Evolutionary conservation across 2,329 filamentous ascomycete genomes (phyloP).

Genomic region (Xylariaceae sp.): DNA sequence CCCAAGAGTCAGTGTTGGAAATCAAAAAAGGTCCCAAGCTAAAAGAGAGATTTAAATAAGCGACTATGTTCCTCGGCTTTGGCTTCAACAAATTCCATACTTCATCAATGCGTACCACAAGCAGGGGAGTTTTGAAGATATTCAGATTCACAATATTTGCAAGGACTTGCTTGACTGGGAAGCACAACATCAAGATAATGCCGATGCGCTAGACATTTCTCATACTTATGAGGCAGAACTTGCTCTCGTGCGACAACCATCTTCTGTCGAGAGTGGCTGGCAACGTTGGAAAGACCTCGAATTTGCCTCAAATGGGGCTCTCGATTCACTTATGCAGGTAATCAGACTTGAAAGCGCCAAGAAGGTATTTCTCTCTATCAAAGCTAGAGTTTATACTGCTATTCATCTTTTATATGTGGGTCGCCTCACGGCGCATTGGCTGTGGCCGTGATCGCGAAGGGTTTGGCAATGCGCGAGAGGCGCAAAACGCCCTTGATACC

Average conservation of each 20-base stretch:
- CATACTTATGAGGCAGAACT: neutral
- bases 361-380: conserved; percentile 60
- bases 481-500: conserved; percentile 65
- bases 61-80: conserved; percentile 35
- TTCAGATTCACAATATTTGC: conserved; percentile 20
- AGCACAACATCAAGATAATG: conserved; percentile 18
- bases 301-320: conserved; percentile 37
- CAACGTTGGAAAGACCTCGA: conserved; percentile 11
- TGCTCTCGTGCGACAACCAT: neutral
- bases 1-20: conserved; percentile 33
- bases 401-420: conserved; percentile 54
- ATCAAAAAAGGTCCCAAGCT: conserved; percentile 34
- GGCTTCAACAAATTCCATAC: conserved; percentile 36
- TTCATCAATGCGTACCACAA: conserved; percentile 34
- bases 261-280: conserved; percentile 11
- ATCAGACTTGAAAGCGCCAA: conserved; percentile 68
- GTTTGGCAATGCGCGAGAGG: conserved; percentile 73
- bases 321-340: conserved; percentile 65
- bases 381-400: conserved; percentile 60
- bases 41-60: conserved; percentile 20
- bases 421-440: conserved; percentile 57
- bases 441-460: conserved; percentile 65
- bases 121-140: conserved; percentile 29
- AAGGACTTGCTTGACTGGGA: conserved; percentile 33
- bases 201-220: neutral